Conservation (phyloP, 2,329 filamentous ascomycete genomes). For the Fusarium euwallaceae region DNA sequence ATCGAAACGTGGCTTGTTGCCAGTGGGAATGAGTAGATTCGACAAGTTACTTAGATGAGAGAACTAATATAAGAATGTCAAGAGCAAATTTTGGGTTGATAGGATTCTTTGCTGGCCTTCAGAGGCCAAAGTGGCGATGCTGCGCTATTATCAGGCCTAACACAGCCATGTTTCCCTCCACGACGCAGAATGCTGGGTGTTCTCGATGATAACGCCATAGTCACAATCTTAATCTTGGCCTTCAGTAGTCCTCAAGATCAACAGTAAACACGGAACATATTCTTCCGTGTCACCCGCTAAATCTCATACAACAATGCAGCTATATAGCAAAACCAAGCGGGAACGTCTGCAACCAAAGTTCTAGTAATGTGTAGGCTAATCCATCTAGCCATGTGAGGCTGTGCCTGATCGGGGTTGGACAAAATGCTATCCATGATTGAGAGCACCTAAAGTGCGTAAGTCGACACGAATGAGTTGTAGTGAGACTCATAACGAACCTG, state of each 20-base stretch:
- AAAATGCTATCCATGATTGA: conserved; percentile 8
- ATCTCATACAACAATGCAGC: not conserved
- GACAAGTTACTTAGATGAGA: not conserved
- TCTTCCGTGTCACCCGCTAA: not conserved
- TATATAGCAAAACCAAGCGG: not conserved
- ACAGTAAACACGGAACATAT: not conserved
- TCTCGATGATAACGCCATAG: not conserved
- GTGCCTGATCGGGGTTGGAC: conserved; percentile 1
- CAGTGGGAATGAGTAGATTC: not conserved
- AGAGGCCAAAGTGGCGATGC: not conserved
- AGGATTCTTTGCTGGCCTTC: not conserved
- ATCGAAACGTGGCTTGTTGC: not conserved
- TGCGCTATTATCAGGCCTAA: not conserved
- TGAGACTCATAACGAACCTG: not conserved
- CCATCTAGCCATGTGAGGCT: conserved; percentile 3
- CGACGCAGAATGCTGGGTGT: not conserved
- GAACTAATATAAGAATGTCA: not conserved
- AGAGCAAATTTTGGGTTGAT: not conserved
- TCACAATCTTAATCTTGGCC: not conserved
- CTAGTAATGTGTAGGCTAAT: conserved; percentile 1
- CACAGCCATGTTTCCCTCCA: not conserved
- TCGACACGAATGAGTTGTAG: not conserved
- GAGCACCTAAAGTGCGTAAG: not conserved
- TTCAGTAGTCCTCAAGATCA: not conserved
- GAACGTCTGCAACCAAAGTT: conserved; percentile 3